Evolutionary conservation across 2,329 filamentous ascomycete species (phyloP), one percentile per base, ranked within the genome.

Genomic region (Fusarium redolens): DNA sequence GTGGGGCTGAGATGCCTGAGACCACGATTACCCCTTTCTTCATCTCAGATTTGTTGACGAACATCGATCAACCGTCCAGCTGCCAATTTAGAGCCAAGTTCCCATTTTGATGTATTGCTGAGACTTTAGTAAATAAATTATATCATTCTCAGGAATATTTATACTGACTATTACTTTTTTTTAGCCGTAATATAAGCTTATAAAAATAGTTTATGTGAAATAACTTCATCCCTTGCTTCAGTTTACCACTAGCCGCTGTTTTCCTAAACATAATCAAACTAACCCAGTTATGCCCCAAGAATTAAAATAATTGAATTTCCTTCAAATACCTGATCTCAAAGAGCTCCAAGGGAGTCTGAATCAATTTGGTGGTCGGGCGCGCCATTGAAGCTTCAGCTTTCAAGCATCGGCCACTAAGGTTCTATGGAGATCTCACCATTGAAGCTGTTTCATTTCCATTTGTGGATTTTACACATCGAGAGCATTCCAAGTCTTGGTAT

Each of bases 201-300:
- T 22, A 22, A 22, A 22, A 22, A 22, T 22, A 22, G 22, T 22
- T 22, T 22, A 22, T 22, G 22, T 22, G 22, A 22, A 30, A n/a
- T n/a, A 30, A 11, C 25, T 30, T 20, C 20, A 30, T n/a, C 45
- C 28, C 45, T 50, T 48, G 4, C 45, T 22, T 31, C 28, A 22
- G 22, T 15, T 11, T 12, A 2, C 8, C 20, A 10, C 20, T 2
- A 7, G 10, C 20, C 10, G 9, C 4, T 30, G 8, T 7, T 28
- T n/a, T 11, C 5, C 5, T n/a, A 6, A 9, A 30, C 9, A 3
- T 2, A 30, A 30, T 12, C 6, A 4, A 48, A 13, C 18, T n/a
- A 30, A 10, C 9, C 7, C 9, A 15, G 8, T 7, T 5, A 11
- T 30, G n/a, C 28, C 7, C 28, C 28, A 28, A 28, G 28, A 5